Conservation (phyloP, 257 asterid genomes). For the Solanum neorickii region DNA sequence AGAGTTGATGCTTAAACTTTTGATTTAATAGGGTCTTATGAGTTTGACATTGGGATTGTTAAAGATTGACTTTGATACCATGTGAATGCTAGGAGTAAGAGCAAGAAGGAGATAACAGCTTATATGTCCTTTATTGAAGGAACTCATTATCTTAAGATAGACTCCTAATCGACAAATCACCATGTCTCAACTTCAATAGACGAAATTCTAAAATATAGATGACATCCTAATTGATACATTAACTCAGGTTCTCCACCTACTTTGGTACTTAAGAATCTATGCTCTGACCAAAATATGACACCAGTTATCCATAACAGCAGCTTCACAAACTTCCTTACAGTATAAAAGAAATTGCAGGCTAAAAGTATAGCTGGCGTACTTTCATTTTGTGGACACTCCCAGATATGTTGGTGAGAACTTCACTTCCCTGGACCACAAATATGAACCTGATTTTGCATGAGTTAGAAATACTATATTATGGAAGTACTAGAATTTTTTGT, state of each 20-base stretch:
- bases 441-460: constrained; percentile 41
- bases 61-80: not conserved
- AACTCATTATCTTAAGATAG: not conserved
- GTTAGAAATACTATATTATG: not conserved
- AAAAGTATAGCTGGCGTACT: constrained; percentile 21
- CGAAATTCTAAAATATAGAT: not conserved
- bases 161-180: not conserved
- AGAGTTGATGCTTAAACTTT: not conserved
- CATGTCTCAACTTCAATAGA: not conserved
- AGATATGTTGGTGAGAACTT: constrained; percentile 32
- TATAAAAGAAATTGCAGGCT: not conserved
- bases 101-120: not conserved
- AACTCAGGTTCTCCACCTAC: not conserved
- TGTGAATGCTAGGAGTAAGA: not conserved
- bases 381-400: constrained; percentile 36
- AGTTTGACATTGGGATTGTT: not conserved
- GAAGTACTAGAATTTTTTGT: not conserved
- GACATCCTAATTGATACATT: not conserved
- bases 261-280: not conserved
- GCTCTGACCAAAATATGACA: not conserved
- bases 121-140: not conserved
- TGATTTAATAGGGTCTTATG: not conserved
- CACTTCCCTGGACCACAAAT: constrained; percentile 69
- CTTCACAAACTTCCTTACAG: not conserved
- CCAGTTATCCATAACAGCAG: not conserved